These are phyloP conservation scores for Vaccinium corymbosum DNA, from an alignment of 148 eudicot genomes.

Conservation along the genomic window DNA sequence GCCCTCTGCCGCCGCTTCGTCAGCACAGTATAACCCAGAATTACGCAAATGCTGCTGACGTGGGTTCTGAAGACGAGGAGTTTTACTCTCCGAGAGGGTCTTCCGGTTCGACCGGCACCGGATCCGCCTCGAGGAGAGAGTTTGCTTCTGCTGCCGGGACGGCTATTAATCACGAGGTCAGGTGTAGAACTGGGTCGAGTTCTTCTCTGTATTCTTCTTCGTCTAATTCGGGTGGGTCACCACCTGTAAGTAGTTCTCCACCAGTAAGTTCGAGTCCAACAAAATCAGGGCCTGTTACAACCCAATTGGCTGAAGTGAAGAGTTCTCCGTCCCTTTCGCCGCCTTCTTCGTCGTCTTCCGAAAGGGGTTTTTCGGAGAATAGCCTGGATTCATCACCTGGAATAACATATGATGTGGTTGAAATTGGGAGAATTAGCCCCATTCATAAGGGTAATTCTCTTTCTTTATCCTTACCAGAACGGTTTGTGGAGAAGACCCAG, in stretches of 20 bases:
- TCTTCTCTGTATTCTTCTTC: conserved; percentile 38
- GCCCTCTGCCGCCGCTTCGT: conserved; percentile 70
- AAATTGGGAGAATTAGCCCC: background rate
- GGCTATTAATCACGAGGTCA: conserved; percentile 20
- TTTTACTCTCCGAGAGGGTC: conserved; percentile 94
- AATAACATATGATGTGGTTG: background rate
- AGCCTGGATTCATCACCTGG: background rate
- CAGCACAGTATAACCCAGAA: conserved; percentile 22
- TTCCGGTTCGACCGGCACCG: conserved; percentile 39
- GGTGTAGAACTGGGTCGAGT: conserved; percentile 19
- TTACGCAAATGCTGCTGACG: conserved; percentile 20
- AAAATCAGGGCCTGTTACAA: conserved; percentile 31
- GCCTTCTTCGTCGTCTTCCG: conserved; percentile 37
- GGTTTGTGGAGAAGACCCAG: conserved; percentile 18
- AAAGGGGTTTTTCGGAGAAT: conserved; percentile 23
- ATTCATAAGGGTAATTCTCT: background rate
- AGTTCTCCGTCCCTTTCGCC: conserved; percentile 33
- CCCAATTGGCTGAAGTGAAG: conserved; percentile 12
- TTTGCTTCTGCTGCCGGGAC: conserved; percentile 32
- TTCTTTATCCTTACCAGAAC: too few relatives aligned
- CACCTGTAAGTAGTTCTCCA: conserved; percentile 84
- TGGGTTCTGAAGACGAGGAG: conserved; percentile 60
- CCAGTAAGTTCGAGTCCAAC: conserved; percentile 56
- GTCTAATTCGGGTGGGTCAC: conserved; percentile 52
- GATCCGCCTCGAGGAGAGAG: conserved; percentile 53